Evolutionary conservation across 495 filamentous ascomycete genomes (phyloP).

Genomic region (Thermothielavioides terrestris): DNA sequence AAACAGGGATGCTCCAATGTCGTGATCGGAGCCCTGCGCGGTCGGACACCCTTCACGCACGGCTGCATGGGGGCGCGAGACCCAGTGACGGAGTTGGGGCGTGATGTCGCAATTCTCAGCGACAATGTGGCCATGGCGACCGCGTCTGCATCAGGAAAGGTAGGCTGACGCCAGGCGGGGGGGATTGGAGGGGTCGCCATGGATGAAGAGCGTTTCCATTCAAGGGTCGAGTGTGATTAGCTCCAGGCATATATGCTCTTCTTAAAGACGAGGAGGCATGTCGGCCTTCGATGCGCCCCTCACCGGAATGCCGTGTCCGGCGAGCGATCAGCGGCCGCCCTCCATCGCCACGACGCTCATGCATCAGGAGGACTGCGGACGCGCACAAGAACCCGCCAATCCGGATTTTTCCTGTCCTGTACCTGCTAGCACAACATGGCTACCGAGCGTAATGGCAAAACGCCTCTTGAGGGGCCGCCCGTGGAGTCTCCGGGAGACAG

Average conservation of each 20-base stretch:
- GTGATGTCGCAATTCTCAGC: slow-evolving; percentile 17
- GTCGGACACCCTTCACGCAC: neutral
- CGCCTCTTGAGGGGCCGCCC: neutral
- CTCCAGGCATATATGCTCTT: too few species aligned
- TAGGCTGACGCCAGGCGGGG: too few species aligned
- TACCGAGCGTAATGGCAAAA: neutral
- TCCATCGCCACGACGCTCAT: too few species aligned
- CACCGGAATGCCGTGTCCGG: too few species aligned
- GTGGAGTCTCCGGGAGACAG: neutral
- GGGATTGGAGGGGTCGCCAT: too few species aligned
- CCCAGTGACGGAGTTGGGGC: slow-evolving; percentile 8
- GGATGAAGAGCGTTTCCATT: too few species aligned
- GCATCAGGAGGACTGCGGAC: too few species aligned
- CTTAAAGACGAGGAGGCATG: too few species aligned
- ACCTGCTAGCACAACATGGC: neutral
- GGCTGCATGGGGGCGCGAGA: slow-evolving; percentile 1
- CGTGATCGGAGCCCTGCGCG: slow-evolving; percentile 4
- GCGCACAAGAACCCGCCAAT: neutral
- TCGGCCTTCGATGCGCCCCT: too few species aligned
- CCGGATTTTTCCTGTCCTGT: neutral
- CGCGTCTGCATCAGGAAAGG: neutral
- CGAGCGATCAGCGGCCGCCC: too few species aligned
- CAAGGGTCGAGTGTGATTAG: too few species aligned
- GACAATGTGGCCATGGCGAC: slow-evolving; percentile 10
- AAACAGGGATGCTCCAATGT: neutral